Base-by-base conservation (phyloP, 768 basidiomycete species). In the Inosperma sp. region DNA sequence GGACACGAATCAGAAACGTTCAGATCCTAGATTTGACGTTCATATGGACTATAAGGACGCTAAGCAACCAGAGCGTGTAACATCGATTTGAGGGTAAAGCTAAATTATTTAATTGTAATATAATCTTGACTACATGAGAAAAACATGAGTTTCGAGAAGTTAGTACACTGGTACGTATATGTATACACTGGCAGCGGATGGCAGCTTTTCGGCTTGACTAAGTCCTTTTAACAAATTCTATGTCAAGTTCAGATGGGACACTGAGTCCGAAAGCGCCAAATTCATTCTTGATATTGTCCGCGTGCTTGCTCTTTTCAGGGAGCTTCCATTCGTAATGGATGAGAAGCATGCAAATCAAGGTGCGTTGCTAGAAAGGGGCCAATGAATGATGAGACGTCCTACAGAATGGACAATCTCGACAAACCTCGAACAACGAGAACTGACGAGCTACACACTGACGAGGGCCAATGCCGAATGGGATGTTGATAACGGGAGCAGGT, bases 211-310 rank as follows among this genome's bases (percentile, higher is more conserved):
- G n/a, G n/a, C n/a, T n/a, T n/a, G n/a, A n/a, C n/a, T n/a, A n/a
- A n/a, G n/a, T n/a, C n/a, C n/a, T n/a, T n/a, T n/a, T n/a, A n/a
- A n/a, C n/a, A n/a, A 70, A 69, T 23, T 62, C 52, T 12, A 70
- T 55, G 33, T 67, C 63, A 17, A 70, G 55, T 34, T 69, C 55
- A 22, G 65, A 51, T n/a, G 70, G 70, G 21, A 69, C 53, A 41
- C 62, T 67, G 17, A 72, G 57, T 16, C 64, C 67, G 43, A 72
- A 72, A 5, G 69, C 58, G 7, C 63, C 63, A 53, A 71, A 68
- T 39, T 61, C 69, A 33, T 72, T 72, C 33, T 63, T 61, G 16
- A 69, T 46, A 10, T 51, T 54, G 21, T 58, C 44, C 9, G 17
- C 52, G 54, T 70, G 70, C 0, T 56, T 48, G 26, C 62, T 64